Percentiles rank a stretch among this genome's conserved stretches.
These are phyloP conservation scores for Yamadazyma laniorum DNA, from an alignment of 805 yeast genomes.

Conservation along the genomic window DNA sequence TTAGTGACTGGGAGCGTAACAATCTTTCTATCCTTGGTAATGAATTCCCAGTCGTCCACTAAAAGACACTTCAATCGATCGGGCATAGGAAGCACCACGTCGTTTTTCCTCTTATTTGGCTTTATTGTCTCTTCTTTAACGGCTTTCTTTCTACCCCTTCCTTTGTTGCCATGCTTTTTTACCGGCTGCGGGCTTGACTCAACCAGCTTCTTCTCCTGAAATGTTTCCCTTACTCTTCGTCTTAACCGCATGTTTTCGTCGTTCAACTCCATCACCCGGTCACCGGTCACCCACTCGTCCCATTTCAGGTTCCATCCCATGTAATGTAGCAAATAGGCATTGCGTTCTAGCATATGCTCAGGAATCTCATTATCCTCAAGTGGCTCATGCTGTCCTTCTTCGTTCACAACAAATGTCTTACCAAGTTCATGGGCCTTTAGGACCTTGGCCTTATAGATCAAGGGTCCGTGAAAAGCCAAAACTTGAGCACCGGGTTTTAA, in stretches of 20 bases:
- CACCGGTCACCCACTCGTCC: slow-evolving; percentile 91
- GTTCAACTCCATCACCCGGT: slow-evolving; percentile 64
- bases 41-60: slow-evolving; percentile 91
- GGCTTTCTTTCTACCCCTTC: slow-evolving; percentile 5
- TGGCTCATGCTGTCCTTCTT: slow-evolving; percentile 39
- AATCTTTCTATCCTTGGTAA: slow-evolving; percentile 76
- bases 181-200: slow-evolving; percentile 1
- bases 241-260: slow-evolving; percentile 67
- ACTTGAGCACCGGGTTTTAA: slow-evolving; percentile 23
- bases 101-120: slow-evolving; percentile 32
- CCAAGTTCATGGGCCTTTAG: slow-evolving; percentile 60
- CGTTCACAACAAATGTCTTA: slow-evolving; percentile 36
- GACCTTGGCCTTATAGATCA: slow-evolving; percentile 85
- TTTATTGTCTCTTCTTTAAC: slow-evolving; percentile 11
- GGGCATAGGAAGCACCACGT: slow-evolving; percentile 60
- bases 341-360: slow-evolving; percentile 22
- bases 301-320: slow-evolving; percentile 94
- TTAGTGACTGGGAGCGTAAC: slow-evolving; percentile 61
- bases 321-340: slow-evolving; percentile 74
- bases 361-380: slow-evolving; percentile 27
- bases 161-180: slow-evolving; percentile 1
- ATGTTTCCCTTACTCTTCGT: slow-evolving; percentile 39
- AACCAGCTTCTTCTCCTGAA: slow-evolving; percentile 8
- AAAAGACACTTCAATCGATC: slow-evolving; percentile 64
- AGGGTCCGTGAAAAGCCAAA: slow-evolving; percentile 86